These are phyloP conservation scores for Leishmania martiniquensis DNA, from an alignment of 208 protist species.

Conservation along the genomic window DNA sequence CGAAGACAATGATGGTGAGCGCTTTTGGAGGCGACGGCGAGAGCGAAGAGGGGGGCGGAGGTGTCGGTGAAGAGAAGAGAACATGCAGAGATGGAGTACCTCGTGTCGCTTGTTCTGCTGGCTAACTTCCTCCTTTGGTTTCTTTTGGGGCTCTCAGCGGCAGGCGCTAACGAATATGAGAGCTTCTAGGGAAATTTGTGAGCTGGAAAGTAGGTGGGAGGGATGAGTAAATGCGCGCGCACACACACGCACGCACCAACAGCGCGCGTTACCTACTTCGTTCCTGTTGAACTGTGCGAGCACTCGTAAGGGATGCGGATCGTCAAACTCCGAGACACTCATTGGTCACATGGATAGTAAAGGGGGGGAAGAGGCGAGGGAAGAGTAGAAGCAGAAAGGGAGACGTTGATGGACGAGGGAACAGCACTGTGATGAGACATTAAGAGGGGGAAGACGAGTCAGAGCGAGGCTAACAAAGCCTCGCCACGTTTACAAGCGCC, in stretches of 20 bases:
- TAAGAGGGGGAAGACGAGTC: not conserved
- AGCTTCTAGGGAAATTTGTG: not conserved
- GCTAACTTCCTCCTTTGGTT: not conserved
- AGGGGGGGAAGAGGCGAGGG: not conserved
- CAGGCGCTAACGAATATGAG: not conserved
- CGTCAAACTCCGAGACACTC: not conserved
- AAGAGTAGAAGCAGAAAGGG: not conserved
- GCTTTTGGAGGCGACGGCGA: too few species aligned
- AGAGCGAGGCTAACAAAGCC: not conserved
- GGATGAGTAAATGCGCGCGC: not conserved
- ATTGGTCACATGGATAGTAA: not conserved
- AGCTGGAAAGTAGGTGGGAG: not conserved
- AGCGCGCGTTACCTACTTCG: not conserved
- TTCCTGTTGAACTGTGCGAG: not conserved
- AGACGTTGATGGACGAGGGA: not conserved
- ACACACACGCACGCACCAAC: not conserved
- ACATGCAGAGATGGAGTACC: not conserved
- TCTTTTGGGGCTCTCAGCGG: not conserved
- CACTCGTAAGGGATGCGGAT: not conserved
- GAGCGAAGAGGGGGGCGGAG: not conserved
- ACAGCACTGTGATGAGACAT: not conserved
- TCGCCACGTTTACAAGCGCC: not conserved
- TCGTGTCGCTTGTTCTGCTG: not conserved
- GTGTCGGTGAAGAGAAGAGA: not conserved
- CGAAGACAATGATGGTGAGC: not conserved